Conservation (phyloP, 1,284 basidiomycete species). For the Sutorius eximius region DNA sequence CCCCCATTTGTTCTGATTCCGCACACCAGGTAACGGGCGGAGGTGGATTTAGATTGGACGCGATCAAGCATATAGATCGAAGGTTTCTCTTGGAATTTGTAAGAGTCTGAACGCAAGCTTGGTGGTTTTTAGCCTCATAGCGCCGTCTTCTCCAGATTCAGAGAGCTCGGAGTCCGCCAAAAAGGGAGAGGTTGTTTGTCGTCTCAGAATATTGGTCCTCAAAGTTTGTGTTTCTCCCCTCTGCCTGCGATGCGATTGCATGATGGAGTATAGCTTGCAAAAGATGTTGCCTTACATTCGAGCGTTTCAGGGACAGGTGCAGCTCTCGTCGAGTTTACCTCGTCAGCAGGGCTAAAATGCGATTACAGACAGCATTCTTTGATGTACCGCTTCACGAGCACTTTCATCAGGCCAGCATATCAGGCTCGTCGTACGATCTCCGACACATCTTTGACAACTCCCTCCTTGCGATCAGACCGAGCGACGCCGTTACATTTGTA, state of each 20-base stretch:
- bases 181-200: conserved; percentile 56
- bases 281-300: conserved; percentile 56
- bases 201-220: conserved; percentile 77
- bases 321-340: conserved; percentile 9
- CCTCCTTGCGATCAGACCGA: conserved; percentile 55
- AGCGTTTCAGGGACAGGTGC: conserved; percentile 61
- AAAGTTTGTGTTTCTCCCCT: conserved; percentile 44
- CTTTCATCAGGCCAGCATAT: conserved; percentile 63
- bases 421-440: conserved; percentile 62
- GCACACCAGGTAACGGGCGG: conserved; percentile 68
- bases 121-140: background rate
- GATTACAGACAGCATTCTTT: conserved; percentile 66
- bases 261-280: conserved; percentile 43
- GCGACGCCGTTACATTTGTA: conserved; percentile 79
- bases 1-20: conserved; percentile 2
- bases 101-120: conserved; percentile 24
- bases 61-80: conserved; percentile 82
- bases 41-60: conserved; percentile 83
- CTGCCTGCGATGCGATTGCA: background rate
- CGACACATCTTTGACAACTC: conserved; percentile 60
- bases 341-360: background rate
- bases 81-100: conserved; percentile 68
- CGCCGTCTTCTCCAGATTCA: conserved; percentile 44
- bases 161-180: conserved; percentile 44
- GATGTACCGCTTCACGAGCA: conserved; percentile 78